These are phyloP conservation scores for Trametes cubensis DNA, from an alignment of 768 basidiomycete species.

Conservation along the genomic window DNA sequence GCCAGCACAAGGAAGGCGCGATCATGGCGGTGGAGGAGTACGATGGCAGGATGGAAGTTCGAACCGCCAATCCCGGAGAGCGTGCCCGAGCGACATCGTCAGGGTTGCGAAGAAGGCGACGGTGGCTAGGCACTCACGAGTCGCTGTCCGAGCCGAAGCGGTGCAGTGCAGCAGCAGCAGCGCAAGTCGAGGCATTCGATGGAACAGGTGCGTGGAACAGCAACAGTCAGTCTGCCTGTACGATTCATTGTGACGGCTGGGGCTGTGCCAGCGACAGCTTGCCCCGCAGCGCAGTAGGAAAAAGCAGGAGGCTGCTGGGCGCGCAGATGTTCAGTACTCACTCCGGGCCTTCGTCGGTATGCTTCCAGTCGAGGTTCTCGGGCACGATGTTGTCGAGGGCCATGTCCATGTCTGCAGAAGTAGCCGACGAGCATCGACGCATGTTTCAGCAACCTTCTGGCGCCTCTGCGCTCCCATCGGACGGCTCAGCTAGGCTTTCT, in stretches of 20 bases:
- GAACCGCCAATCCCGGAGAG: not conserved
- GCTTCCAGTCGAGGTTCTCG: constrained; percentile 77
- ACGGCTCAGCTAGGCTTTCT: not conserved
- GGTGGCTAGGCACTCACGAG: constrained; percentile 53
- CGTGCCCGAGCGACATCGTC: not conserved
- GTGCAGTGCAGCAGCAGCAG: not conserved
- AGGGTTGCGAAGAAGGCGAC: not conserved
- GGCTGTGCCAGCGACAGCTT: not conserved
- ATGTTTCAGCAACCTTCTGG: not conserved
- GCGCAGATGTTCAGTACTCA: constrained; percentile 39
- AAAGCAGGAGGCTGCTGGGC: too few species aligned
- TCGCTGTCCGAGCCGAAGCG: constrained; percentile 48
- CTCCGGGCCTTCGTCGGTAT: constrained; percentile 94
- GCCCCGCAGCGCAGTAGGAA: too few species aligned
- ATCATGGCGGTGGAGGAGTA: too few species aligned
- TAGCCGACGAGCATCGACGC: not conserved
- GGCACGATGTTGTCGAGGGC: constrained; percentile 88
- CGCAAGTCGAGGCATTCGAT: constrained; percentile 8
- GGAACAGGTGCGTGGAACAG: constrained; percentile 4
- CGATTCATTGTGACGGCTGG: not conserved
- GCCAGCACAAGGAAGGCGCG: too few species aligned
- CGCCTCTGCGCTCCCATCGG: not conserved
- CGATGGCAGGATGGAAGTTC: not conserved
- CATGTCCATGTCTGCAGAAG: constrained; percentile 85
- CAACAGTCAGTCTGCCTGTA: not conserved